These are phyloP conservation scores for Camellia lanceoleosa DNA, from an alignment of 148 eudicot genomes.

Conservation along the genomic window DNA sequence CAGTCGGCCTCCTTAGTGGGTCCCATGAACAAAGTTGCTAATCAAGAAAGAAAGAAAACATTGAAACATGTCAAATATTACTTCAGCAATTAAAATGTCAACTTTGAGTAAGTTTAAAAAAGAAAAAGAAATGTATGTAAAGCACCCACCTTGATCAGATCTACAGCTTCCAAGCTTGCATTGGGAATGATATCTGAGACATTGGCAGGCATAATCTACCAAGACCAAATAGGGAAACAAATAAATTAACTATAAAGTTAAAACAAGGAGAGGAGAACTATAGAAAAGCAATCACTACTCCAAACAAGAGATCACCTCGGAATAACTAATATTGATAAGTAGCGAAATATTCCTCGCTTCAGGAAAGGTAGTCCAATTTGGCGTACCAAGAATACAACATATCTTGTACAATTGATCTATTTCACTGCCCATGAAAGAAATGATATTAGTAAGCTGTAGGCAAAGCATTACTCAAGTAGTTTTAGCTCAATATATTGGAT, in stretches of 20 bases:
- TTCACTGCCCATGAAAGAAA: slow-evolving; percentile 59
- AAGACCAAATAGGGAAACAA: slow-evolving; percentile 11
- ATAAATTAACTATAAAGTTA: not conserved
- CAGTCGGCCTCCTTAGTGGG: slow-evolving; percentile 84
- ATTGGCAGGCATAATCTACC: slow-evolving; percentile 64
- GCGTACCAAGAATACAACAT: slow-evolving; percentile 85
- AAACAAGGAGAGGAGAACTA: not conserved
- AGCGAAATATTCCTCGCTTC: slow-evolving; percentile 55
- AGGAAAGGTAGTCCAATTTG: slow-evolving; percentile 67
- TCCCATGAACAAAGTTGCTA: slow-evolving; percentile 94
- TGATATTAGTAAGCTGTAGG: not conserved
- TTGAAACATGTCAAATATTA: not conserved
- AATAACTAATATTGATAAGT: slow-evolving; percentile 51
- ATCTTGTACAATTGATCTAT: slow-evolving; percentile 86
- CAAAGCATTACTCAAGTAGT: not conserved
- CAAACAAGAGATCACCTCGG: slow-evolving; percentile 48
- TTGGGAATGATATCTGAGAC: slow-evolving; percentile 67
- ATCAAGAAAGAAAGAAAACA: slow-evolving; percentile 8
- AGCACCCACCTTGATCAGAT: slow-evolving; percentile 69
- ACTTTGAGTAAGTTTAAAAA: not conserved
- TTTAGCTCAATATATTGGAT: not conserved
- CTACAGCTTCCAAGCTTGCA: slow-evolving; percentile 82
- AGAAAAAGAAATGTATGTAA: not conserved
- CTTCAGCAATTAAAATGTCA: not conserved
- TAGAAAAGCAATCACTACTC: slow-evolving; percentile 3